Conservation (phyloP, 768 basidiomycete species). For the Pulveroboletus sp. region DNA sequence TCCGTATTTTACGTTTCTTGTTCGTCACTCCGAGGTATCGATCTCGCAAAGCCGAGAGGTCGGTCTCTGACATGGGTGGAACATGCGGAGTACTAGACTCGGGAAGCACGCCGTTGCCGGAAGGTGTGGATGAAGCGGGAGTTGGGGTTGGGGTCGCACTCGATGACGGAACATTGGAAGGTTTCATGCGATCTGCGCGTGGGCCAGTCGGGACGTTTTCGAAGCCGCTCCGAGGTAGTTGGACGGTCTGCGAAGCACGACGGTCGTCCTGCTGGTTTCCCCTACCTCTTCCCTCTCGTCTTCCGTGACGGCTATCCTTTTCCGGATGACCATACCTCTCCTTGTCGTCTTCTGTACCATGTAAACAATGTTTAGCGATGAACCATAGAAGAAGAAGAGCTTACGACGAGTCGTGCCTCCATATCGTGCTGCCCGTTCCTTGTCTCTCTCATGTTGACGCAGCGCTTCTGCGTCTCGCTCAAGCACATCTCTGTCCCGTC, state of each 20-base stretch:
- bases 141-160: conserved; percentile 46
- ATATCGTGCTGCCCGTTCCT: conserved; percentile 32
- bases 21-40: conserved; percentile 92
- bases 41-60: conserved; percentile 79
- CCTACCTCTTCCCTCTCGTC: conserved; percentile 38
- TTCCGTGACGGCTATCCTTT: conserved; percentile 41
- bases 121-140: conserved; percentile 43
- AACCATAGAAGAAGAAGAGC: background rate
- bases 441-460: conserved; percentile 45
- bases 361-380: conserved; percentile 6
- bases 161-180: conserved; percentile 29
- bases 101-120: conserved; percentile 25
- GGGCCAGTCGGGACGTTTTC: conserved; percentile 82
- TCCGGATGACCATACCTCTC: conserved; percentile 48
- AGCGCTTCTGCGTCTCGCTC: conserved; percentile 74
- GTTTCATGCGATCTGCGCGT: conserved; percentile 63
- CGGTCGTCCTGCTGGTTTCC: conserved; percentile 35
- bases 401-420: conserved; percentile 36
- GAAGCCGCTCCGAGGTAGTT: conserved; percentile 41
- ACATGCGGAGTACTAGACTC: conserved; percentile 39
- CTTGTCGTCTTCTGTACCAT: conserved; percentile 41
- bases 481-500: conserved; percentile 60
- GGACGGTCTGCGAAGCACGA: conserved; percentile 30
- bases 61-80: conserved; percentile 74
- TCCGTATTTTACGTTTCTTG: conserved; percentile 91